phyloP scores from a whole-genome alignment of 1,139 yeast species.

The Diutina neorugosa region DNA sequence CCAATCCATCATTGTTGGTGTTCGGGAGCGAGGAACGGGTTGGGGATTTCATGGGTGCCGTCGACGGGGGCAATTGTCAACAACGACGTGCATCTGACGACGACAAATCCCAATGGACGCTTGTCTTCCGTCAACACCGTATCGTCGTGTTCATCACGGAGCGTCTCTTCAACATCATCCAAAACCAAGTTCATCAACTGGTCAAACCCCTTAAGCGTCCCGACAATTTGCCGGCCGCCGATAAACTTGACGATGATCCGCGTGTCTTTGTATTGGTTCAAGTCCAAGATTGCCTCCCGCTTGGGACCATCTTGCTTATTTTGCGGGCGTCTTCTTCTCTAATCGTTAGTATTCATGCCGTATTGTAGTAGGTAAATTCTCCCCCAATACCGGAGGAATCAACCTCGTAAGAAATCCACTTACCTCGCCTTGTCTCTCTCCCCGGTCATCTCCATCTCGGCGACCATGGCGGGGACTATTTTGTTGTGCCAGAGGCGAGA shows the following conservation, averaged over 20 bases:
- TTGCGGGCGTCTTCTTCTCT: constrained; percentile 16
- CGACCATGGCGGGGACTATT: neutral
- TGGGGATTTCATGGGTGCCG: constrained; percentile 69
- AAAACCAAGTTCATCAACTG: constrained; percentile 88
- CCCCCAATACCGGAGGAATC: neutral
- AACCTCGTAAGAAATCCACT: constrained; percentile 9
- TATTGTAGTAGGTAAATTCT: neutral
- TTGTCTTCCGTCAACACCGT: constrained; percentile 36
- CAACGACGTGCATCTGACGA: constrained; percentile 76
- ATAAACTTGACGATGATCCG: constrained; percentile 66
- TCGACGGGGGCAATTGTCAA: constrained; percentile 76
- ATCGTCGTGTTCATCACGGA: constrained; percentile 57
- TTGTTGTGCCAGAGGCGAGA: neutral
- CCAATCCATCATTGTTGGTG: neutral
- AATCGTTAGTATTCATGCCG: neutral
- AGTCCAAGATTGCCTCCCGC: constrained; percentile 80
- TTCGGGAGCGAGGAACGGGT: constrained; percentile 35
- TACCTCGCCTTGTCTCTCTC: constrained; percentile 9
- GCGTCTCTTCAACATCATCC: constrained; percentile 66
- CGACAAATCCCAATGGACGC: constrained; percentile 52
- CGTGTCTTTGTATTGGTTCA: constrained; percentile 66
- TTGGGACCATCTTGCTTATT: constrained; percentile 60
- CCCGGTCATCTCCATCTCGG: constrained; percentile 4
- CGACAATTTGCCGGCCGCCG: constrained; percentile 79
- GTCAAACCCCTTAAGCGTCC: constrained; percentile 78